Percentiles rank a stretch among this genome's conserved stretches.
These are phyloP conservation scores for Diaporthe sp. DNA, from an alignment of 2,329 filamentous ascomycete species.

Conservation along the genomic window DNA sequence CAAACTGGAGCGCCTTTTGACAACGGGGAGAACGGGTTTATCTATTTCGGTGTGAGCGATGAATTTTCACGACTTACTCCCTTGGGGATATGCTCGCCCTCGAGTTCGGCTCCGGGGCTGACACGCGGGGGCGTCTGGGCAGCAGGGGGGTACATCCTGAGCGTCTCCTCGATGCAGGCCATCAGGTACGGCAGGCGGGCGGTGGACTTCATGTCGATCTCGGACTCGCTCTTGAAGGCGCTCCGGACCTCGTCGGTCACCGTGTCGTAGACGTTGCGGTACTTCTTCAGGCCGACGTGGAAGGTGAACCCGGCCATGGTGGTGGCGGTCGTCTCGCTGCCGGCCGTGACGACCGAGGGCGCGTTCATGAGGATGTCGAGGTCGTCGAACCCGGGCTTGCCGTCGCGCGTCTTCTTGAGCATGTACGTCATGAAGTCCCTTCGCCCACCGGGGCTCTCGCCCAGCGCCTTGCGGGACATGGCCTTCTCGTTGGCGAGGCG, in stretches of 20 bases:
- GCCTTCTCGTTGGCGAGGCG: conserved; percentile 25
- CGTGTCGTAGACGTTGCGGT: conserved; percentile 44
- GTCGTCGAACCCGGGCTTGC: conserved; percentile 20
- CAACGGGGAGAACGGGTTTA: no score
- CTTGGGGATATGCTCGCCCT: conserved; percentile 33
- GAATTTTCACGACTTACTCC: conserved; percentile 8
- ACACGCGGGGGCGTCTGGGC: conserved; percentile 31
- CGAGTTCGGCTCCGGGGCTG: conserved; percentile 22
- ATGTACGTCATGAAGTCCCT: conserved; percentile 44
- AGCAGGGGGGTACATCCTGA: conserved; percentile 64
- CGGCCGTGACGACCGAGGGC: conserved; percentile 54
- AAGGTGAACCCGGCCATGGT: conserved; percentile 51
- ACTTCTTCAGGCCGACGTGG: conserved; percentile 45
- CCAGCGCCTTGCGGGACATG: conserved; percentile 23
- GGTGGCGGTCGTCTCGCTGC: conserved; percentile 64
- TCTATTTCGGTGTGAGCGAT: neutral
- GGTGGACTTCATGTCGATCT: conserved; percentile 45
- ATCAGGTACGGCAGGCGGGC: conserved; percentile 77
- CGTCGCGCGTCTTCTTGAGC: conserved; percentile 37
- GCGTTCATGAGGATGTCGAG: conserved; percentile 36
- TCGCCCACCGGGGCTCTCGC: conserved; percentile 31
- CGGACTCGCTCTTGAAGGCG: conserved; percentile 45
- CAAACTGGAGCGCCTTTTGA: no score
- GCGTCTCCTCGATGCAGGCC: conserved; percentile 83
- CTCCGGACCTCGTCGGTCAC: conserved; percentile 48